phyloP scores from a whole-genome alignment of 176 grass and related monocot genomes.

The Guadua angustifolia region DNA sequence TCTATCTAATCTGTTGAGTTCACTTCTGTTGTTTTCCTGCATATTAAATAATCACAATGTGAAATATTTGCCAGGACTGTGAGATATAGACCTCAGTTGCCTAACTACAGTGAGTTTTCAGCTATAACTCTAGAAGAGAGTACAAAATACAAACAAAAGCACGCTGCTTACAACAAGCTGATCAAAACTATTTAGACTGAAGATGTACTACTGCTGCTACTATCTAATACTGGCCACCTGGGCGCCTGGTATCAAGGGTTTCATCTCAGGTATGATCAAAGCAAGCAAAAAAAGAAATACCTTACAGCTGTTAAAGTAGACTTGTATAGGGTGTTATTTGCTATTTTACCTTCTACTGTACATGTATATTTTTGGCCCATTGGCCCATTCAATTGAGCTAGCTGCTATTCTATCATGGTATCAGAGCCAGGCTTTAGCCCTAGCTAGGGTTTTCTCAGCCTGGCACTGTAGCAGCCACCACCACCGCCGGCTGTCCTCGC shows the following conservation, averaged over 20 bases:
- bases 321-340: too few relatives aligned
- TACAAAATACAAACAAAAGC: not conserved
- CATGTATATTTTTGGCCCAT: too few relatives aligned
- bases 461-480: too few relatives aligned
- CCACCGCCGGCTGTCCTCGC: too few relatives aligned
- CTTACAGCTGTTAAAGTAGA: too few relatives aligned
- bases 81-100: slow-evolving; percentile 11
- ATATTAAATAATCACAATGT: not conserved
- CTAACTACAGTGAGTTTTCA: not conserved
- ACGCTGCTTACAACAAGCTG: not conserved
- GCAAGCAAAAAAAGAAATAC: not conserved
- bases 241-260: not conserved
- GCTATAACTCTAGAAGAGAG: not conserved
- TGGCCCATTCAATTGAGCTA: too few relatives aligned
- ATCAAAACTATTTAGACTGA: not conserved
- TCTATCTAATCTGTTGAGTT: slow-evolving; percentile 75
- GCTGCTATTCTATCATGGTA: too few relatives aligned
- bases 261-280: not conserved
- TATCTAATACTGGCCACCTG: not conserved
- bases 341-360: too few relatives aligned
- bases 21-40: slow-evolving; percentile 88
- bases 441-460: too few relatives aligned
- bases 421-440: too few relatives aligned
- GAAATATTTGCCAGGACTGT: not conserved
- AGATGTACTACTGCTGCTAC: not conserved